These are phyloP conservation scores for Nemania sp. DNA, from an alignment of 2,329 filamentous ascomycete genomes.

Conservation along the genomic window DNA sequence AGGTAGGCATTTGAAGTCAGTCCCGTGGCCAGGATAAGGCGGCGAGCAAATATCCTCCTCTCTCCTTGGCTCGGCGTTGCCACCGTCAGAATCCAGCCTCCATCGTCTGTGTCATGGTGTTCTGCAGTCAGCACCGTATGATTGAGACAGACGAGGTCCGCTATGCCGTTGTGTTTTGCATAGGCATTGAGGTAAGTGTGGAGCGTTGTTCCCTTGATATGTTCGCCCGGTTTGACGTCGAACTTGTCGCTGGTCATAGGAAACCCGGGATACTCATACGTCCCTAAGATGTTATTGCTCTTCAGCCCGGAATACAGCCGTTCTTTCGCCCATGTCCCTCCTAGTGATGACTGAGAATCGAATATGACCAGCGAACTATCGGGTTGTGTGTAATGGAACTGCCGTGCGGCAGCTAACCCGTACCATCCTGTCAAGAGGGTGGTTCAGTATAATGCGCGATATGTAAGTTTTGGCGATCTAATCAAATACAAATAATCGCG, in stretches of 20 bases:
- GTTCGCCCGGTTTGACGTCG: constrained; percentile 52
- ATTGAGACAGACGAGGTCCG: constrained; percentile 51
- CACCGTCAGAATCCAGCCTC: constrained; percentile 40
- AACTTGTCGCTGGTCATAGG: constrained; percentile 63
- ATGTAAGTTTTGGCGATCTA: not conserved
- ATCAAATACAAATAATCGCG: not conserved
- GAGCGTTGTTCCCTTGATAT: constrained; percentile 61
- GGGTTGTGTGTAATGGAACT: constrained; percentile 62
- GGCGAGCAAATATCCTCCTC: constrained; percentile 43
- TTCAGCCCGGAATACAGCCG: constrained; percentile 70
- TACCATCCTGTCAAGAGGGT: constrained; percentile 49
- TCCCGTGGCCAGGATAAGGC: constrained; percentile 65
- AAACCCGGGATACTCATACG: constrained; percentile 74
- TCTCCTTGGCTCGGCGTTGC: constrained; percentile 8
- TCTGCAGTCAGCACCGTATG: constrained; percentile 54
- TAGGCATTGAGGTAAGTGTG: constrained; percentile 61
- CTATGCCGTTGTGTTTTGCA: constrained; percentile 56
- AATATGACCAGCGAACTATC: constrained; percentile 58
- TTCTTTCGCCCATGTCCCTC: constrained; percentile 71
- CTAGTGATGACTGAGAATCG: constrained; percentile 60
- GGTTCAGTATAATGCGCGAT: constrained; percentile 1
- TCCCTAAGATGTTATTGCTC: constrained; percentile 74
- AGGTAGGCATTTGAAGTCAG: constrained; percentile 61
- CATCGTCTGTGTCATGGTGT: constrained; percentile 48
- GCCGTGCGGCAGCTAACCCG: constrained; percentile 65